Evolutionary conservation across 169 alveolate species (phyloP).

Genomic region (Cryptosporidium meleagridis): DNA sequence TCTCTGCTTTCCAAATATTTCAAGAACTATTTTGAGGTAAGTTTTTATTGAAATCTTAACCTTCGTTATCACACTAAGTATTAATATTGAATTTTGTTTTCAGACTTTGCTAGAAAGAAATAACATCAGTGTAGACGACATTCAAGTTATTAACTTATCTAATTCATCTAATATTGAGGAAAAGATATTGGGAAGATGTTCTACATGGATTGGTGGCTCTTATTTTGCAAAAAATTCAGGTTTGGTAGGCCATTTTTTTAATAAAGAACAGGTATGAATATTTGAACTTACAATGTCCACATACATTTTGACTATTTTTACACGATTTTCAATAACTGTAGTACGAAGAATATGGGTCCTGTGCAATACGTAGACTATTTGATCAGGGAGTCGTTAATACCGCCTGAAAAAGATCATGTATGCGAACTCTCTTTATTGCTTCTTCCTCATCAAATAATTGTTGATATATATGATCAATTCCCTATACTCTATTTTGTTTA

Average conservation of each 20-base stretch:
- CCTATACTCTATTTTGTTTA: too few relatives aligned
- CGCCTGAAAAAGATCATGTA: constrained; percentile 10
- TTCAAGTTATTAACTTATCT: constrained; percentile 1
- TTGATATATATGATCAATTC: not conserved
- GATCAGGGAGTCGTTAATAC: constrained; percentile 3
- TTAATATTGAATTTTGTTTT: not conserved
- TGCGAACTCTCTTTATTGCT: not conserved
- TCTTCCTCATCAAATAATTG: not conserved
- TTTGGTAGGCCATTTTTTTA: constrained; percentile 15
- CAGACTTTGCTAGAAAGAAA: not conserved
- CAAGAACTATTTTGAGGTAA: constrained; percentile 37
- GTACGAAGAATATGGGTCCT: constrained; percentile 69
- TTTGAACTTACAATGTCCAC: not conserved
- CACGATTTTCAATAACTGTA: not conserved
- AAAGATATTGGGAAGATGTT: constrained; percentile 8
- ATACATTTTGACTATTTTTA: not conserved
- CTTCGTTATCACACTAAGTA: not conserved
- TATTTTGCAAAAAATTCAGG: constrained; percentile 14
- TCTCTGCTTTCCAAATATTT: not conserved
- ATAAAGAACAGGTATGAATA: constrained; percentile 42
- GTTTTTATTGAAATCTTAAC: not conserved
- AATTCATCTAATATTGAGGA: constrained; percentile 16
- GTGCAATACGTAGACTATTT: constrained; percentile 56
- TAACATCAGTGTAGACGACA: not conserved
- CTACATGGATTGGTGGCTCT: constrained; percentile 72